Conservation (phyloP, 371 early-diverging fungal genomes). For the Umbelopsis sp. region DNA sequence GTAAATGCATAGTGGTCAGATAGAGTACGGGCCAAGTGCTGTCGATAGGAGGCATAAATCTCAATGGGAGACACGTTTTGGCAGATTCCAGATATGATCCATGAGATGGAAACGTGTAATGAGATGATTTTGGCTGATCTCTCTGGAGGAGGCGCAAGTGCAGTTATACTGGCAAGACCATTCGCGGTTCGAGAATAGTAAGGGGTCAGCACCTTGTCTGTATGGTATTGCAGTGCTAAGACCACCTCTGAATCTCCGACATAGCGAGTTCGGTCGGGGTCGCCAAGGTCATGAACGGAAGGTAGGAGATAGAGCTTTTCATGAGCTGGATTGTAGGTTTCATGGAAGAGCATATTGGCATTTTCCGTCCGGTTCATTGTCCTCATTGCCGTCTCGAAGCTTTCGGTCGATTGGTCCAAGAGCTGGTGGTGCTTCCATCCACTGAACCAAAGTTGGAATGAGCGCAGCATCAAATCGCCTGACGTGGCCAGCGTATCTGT, state of each 20-base stretch:
- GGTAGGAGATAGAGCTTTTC: conserved; percentile 41
- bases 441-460: conserved; percentile 2
- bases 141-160: conserved; percentile 29
- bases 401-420: not conserved
- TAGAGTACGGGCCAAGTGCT: conserved; percentile 27
- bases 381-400: not conserved
- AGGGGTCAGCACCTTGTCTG: not conserved
- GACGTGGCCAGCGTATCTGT: conserved; percentile 18
- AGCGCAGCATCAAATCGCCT: conserved; percentile 23
- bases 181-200: conserved; percentile 21
- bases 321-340: conserved; percentile 42
- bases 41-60: conserved; percentile 39
- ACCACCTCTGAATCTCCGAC: conserved; percentile 50
- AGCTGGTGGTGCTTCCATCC: not conserved
- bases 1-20: conserved; percentile 40
- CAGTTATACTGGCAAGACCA: conserved; percentile 17
- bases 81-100: conserved; percentile 41
- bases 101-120: conserved; percentile 44
- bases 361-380: conserved; percentile 30
- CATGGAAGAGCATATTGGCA: conserved; percentile 40
- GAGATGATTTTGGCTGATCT: conserved; percentile 29
- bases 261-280: conserved; percentile 26
- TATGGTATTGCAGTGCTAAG: conserved; percentile 32
- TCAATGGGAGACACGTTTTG: conserved; percentile 29
- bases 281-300: conserved; percentile 10